Conservation (phyloP, 345 rosid genomes). For the Pistacia vera region DNA sequence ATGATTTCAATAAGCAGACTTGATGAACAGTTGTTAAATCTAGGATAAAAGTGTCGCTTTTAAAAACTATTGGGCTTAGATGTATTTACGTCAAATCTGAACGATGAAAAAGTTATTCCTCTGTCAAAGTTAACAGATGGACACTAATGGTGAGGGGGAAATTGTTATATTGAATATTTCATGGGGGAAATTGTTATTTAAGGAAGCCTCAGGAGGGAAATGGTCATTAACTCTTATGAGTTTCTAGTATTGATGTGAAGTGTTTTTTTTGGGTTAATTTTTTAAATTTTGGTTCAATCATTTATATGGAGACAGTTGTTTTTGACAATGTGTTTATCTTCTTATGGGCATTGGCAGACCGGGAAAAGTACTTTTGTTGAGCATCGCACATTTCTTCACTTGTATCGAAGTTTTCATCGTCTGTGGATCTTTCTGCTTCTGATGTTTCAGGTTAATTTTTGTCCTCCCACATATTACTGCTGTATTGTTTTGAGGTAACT, state of each 20-base stretch:
- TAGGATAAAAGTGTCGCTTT: too few relatives aligned
- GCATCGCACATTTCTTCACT: constrained; percentile 96
- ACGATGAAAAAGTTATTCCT: too few relatives aligned
- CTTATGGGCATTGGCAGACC: constrained; percentile 48
- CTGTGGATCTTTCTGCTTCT: constrained; percentile 93
- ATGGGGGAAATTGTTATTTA: too few relatives aligned
- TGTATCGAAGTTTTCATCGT: constrained; percentile 90
- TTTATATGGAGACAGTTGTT: not conserved
- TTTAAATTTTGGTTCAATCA: not conserved
- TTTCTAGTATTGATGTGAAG: not conserved
- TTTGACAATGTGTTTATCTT: not conserved
- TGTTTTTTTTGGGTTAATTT: not conserved
- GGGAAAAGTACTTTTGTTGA: constrained; percentile 97
- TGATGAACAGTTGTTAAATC: too few relatives aligned
- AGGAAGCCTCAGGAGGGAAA: too few relatives aligned
- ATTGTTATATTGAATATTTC: too few relatives aligned
- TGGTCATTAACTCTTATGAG: not conserved
- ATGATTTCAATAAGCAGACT: too few relatives aligned
- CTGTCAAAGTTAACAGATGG: too few relatives aligned
- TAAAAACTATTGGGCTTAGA: too few relatives aligned
- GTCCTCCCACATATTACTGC: constrained; percentile 10
- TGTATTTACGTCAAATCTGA: too few relatives aligned
- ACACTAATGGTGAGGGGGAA: too few relatives aligned
- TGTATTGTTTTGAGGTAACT: not conserved
- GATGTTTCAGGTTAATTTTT: constrained; percentile 84